phyloP scores from a whole-genome alignment of 495 filamentous ascomycete species.

The Rhypophila decipiens region DNA sequence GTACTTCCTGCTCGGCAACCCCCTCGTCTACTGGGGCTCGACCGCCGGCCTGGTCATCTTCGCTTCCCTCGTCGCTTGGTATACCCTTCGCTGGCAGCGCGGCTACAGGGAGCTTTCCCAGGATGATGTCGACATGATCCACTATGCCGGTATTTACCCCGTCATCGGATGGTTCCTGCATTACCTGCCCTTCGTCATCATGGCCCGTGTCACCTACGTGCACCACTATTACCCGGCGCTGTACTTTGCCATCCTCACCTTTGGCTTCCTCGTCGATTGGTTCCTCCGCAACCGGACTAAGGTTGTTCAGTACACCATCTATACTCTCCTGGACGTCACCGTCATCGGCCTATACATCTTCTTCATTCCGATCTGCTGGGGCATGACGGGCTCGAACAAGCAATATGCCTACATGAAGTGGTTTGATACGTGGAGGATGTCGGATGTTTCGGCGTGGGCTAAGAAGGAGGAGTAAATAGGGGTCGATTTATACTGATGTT shows the following conservation, averaged over 20 bases:
- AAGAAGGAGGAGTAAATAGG: background rate
- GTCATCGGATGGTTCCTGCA: constrained; percentile 92
- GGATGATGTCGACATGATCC: constrained; percentile 81
- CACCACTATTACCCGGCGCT: constrained; percentile 99
- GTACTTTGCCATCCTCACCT: constrained; percentile 88
- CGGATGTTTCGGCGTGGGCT: constrained; percentile 46
- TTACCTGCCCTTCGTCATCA: constrained; percentile 90
- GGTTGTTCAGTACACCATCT: constrained; percentile 55
- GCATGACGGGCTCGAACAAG: constrained; percentile 78
- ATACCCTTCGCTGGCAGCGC: constrained; percentile 91
- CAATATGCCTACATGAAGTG: constrained; percentile 92
- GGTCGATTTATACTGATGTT: background rate
- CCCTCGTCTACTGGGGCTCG: constrained; percentile 90
- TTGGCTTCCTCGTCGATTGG: constrained; percentile 88
- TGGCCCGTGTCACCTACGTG: constrained; percentile 98
- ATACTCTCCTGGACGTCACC: constrained; percentile 61
- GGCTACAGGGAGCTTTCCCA: constrained; percentile 80
- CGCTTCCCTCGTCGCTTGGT: constrained; percentile 67
- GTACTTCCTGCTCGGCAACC: constrained; percentile 97
- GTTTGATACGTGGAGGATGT: constrained; percentile 64
- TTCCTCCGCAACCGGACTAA: constrained; percentile 56
- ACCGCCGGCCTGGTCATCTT: constrained; percentile 72
- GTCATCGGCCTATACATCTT: constrained; percentile 76
- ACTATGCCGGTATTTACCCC: constrained; percentile 89
- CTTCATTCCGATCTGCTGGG: constrained; percentile 94